phyloP scores from a whole-genome alignment of 768 basidiomycete genomes.

The Phylloporus arenicola region DNA sequence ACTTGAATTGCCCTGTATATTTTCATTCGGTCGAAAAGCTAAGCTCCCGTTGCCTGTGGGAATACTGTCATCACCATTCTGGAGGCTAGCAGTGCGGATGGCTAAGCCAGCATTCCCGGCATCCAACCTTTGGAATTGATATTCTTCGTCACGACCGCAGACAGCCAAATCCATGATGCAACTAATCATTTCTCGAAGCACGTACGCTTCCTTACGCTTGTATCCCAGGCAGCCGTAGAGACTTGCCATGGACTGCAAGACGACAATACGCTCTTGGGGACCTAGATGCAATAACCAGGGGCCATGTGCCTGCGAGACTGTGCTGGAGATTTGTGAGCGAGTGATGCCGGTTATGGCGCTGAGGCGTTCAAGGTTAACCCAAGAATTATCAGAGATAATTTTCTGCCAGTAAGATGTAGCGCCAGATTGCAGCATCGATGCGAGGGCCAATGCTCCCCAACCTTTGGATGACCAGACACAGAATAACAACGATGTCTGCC shows the following conservation, averaged over 20 bases:
- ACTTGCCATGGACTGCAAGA: constrained; percentile 66
- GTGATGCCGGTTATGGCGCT: constrained; percentile 65
- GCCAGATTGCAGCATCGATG: constrained; percentile 65
- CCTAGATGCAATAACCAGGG: constrained; percentile 84
- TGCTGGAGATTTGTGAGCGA: constrained; percentile 58
- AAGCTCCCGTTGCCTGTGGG: constrained; percentile 46
- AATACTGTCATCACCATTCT: constrained; percentile 22
- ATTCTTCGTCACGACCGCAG: constrained; percentile 74
- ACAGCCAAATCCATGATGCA: constrained; percentile 81
- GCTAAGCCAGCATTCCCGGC: constrained; percentile 39
- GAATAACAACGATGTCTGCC: constrained; percentile 70
- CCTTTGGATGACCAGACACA: constrained; percentile 84
- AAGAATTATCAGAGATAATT: constrained; percentile 45
- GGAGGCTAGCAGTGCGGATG: constrained; percentile 41
- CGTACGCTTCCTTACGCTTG: constrained; percentile 80
- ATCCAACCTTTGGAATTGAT: constrained; percentile 38
- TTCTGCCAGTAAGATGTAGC: constrained; percentile 56
- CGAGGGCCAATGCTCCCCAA: constrained; percentile 76
- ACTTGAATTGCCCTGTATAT: constrained; percentile 74
- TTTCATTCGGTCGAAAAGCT: constrained; percentile 69
- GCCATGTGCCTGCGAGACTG: constrained; percentile 72
- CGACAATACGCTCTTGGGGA: constrained; percentile 64
- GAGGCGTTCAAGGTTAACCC: constrained; percentile 57
- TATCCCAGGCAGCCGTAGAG: constrained; percentile 80
- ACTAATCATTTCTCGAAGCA: constrained; percentile 80